phyloP scores from a whole-genome alignment of 2,329 filamentous ascomycete species.

The Hypoxylon sp. region DNA sequence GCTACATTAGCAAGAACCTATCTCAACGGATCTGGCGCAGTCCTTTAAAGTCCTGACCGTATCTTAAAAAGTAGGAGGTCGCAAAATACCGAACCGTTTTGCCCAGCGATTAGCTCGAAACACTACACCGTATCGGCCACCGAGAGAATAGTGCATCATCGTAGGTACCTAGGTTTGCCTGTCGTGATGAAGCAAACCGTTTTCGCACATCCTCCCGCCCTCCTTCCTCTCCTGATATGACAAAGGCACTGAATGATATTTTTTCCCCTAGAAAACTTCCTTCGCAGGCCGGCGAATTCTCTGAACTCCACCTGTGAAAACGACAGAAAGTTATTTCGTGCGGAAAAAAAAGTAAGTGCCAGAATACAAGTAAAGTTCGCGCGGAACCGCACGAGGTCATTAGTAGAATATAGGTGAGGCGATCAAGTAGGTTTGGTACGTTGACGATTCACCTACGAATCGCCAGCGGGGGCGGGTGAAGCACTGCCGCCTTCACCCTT shows the following conservation, averaged over 20 bases:
- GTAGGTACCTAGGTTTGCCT: constrained; percentile 23
- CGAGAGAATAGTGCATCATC: constrained; percentile 35
- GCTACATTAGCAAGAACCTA: constrained; percentile 47
- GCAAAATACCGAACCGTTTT: constrained; percentile 42
- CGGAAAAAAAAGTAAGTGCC: constrained; percentile 40
- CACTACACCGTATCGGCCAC: constrained; percentile 27
- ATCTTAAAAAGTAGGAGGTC: constrained; percentile 43
- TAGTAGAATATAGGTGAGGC: constrained; percentile 44
- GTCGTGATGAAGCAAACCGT: constrained; percentile 26
- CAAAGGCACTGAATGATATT: constrained; percentile 32
- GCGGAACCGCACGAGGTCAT: constrained; percentile 38
- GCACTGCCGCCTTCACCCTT: constrained; percentile 70
- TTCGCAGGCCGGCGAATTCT: constrained; percentile 47
- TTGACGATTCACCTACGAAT: constrained; percentile 55
- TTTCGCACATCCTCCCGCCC: constrained; percentile 26
- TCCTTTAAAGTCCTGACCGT: constrained; percentile 14
- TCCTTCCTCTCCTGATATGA: constrained; percentile 30
- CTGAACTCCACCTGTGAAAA: constrained; percentile 46
- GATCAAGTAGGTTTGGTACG: constrained; percentile 21
- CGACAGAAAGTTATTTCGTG: constrained; percentile 43
- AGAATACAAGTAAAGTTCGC: constrained; percentile 48
- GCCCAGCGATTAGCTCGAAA: constrained; percentile 38
- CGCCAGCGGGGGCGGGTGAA: constrained; percentile 67
- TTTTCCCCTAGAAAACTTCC: constrained; percentile 42
- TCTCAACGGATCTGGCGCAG: constrained; percentile 39